Evolutionary conservation across 306 rosid species (phyloP).

Genomic region (Chamaecrista fasciculata): DNA sequence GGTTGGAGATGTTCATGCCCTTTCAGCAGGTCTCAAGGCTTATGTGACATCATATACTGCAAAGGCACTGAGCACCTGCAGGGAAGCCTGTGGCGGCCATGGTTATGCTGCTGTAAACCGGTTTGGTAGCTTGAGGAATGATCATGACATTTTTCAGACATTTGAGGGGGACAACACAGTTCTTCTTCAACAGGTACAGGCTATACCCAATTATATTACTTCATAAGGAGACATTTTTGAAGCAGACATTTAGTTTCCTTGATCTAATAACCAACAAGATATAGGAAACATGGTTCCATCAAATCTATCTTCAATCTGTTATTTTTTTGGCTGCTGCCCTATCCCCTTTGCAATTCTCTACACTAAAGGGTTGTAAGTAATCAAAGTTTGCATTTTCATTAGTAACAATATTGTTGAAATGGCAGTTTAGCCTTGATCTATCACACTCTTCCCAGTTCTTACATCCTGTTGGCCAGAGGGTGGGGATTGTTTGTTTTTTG

Average conservation of each 20-base stretch:
- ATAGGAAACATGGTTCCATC: neutral
- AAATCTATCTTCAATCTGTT: conserved; percentile 15
- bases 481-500: neutral
- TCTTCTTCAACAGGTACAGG: conserved; percentile 86
- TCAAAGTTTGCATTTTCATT: neutral
- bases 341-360: conserved; percentile 6
- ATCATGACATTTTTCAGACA: conserved; percentile 97
- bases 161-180: conserved; percentile 99
- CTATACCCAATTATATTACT: conserved; percentile 18
- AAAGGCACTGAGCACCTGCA: conserved; percentile 83
- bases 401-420: neutral
- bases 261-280: conserved; percentile 6
- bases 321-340: neutral
- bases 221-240: conserved; percentile 6
- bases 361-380: conserved; percentile 4
- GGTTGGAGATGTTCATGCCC: conserved; percentile 83
- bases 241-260: conserved; percentile 9
- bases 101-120: conserved; percentile 96
- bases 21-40: conserved; percentile 92
- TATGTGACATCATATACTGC: conserved; percentile 87
- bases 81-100: conserved; percentile 99
- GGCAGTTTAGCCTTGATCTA: conserved; percentile 21
- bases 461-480: neutral
- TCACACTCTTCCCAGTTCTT: neutral
- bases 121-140: conserved; percentile 86